phyloP scores from a whole-genome alignment of 2,329 filamentous ascomycete species.

The Aspergillus phoenicis region DNA sequence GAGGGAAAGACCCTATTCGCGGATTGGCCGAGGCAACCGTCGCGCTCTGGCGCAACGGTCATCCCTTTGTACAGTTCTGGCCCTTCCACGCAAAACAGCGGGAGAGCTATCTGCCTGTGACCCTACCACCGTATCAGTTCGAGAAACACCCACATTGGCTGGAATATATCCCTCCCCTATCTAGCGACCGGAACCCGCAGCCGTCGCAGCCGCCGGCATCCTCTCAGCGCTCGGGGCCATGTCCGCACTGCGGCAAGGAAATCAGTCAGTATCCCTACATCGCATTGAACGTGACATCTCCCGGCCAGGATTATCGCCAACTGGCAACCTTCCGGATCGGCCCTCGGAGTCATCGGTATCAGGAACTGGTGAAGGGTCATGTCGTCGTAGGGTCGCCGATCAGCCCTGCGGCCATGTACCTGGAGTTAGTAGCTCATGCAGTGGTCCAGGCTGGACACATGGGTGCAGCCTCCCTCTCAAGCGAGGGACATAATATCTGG shows the following conservation, averaged over 20 bases:
- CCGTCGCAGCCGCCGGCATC: neutral
- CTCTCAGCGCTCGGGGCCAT: neutral
- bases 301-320: no score
- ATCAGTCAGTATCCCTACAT: neutral
- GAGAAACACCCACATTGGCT: neutral
- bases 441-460: neutral
- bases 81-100: neutral
- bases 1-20: neutral
- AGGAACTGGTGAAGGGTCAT: neutral
- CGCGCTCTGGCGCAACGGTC: neutral
- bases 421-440: neutral
- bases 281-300: no score
- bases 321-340: neutral
- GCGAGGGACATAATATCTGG: neutral
- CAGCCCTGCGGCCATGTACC: neutral
- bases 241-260: neutral
- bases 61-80: neutral
- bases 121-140: neutral
- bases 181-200: neutral
- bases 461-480: neutral
- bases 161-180: neutral
- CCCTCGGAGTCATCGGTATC: neutral
- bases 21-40: neutral
- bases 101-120: neutral
- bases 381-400: neutral